Percentiles rank a stretch among this genome's conserved stretches.
Evolutionary conservation across 73 alveolate genomes (phyloP).

Genomic region (Paramecium sonneborni): DNA sequence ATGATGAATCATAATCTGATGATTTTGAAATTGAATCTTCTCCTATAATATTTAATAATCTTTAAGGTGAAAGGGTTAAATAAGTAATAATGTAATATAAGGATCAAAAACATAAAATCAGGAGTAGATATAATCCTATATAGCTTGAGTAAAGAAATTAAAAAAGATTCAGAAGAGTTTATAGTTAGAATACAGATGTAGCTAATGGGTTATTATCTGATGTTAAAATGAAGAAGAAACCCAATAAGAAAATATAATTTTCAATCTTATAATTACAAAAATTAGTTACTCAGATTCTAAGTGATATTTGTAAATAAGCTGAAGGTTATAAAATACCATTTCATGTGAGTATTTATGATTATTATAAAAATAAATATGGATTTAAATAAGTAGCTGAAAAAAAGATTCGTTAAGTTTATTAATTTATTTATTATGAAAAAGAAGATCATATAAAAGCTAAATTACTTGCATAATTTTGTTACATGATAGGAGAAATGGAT

Average conservation of each 20-base stretch:
- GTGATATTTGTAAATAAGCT: constrained; percentile 27
- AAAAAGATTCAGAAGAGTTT: constrained; percentile 17
- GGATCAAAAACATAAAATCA: not conserved
- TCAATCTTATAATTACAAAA: constrained; percentile 11
- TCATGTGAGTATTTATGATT: constrained; percentile 36
- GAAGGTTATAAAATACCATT: constrained; percentile 51
- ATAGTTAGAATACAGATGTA: constrained; percentile 30
- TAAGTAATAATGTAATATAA: not conserved
- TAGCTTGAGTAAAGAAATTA: not conserved
- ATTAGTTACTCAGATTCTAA: not conserved
- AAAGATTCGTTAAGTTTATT: constrained; percentile 33
- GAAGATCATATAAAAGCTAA: not conserved
- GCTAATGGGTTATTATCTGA: constrained; percentile 11
- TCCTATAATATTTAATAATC: not conserved
- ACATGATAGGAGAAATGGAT: constrained; percentile 23
- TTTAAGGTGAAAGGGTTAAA: not conserved
- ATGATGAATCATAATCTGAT: not conserved
- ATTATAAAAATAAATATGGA: constrained; percentile 52
- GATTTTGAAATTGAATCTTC: not conserved
- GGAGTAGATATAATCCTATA: not conserved
- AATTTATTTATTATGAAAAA: constrained; percentile 40
- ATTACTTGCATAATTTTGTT: constrained; percentile 28
- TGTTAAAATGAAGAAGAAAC: not conserved
- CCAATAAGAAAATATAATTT: not conserved
- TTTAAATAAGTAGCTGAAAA: constrained; percentile 43